Evolutionary conservation across 106 monocot species (phyloP), one percentile per base, ranked within the genome.

Genomic region (Platanthera guangdongensis): DNA sequence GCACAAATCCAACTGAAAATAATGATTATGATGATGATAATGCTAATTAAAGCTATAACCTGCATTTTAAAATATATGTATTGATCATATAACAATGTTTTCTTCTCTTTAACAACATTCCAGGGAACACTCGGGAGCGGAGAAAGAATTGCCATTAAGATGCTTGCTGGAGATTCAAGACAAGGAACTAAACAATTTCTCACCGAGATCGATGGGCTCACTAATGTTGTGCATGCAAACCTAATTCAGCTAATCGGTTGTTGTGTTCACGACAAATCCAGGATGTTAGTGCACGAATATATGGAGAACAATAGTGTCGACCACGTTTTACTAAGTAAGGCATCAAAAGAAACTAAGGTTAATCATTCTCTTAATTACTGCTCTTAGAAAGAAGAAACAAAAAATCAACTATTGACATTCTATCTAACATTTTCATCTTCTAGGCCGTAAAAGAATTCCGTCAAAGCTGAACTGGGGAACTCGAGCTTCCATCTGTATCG

Each of bases 401-500:
- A 16, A 4, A 8, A 45, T 50, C 21, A 32, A 47, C 18, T n/a
- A 55, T 47, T 21, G 3, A 16, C 1, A 68, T 73, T 57, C 79
- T 25, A 28, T 57, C 79, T 25, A 28, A 18, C 50, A 64, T 54
- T 32, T 67, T 81, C 71, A 32, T 45, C 76, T 81, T 80, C 60
- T 49, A 92, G 92, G 85, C 78, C 59, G 73, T 25, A 78, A 76
- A 47, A 82, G 85, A 78, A 82, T 83, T 21, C 74, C 67, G 16
- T 45, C 47, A 18, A 83, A 81, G 47, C 32, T 92, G 6, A 68
- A 81, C 51, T 93, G 92, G 92, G 72, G 52, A 47, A 81, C 45
- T 81, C 78, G 92, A 78, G 78, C 80, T 77, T 77, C 79, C 48
- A 90, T 93, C 51, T 90, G 90, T 64, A 0, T 86, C 18, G 86